Evolutionary conservation across 306 rosid species (phyloP), one percentile per base, ranked within the genome.

Genomic region (Begonia masoniana): DNA sequence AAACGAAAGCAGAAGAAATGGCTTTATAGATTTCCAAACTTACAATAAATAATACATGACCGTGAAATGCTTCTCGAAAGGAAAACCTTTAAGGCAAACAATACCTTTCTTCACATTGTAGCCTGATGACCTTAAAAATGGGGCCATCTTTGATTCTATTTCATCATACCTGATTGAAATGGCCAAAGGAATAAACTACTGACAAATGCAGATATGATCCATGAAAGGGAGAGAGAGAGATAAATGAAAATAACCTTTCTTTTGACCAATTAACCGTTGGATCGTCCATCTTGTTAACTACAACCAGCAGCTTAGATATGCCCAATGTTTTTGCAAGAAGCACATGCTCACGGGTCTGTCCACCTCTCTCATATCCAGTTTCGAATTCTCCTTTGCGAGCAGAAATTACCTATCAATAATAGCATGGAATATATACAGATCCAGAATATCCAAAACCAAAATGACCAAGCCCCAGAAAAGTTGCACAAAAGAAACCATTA

Each of bases 321-420:
- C 99, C 99, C 67, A 92, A 58, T 0, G 99, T 92, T 78, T 92
- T 92, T 15, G 99, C 96, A 65, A 92, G 93, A 62, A 83, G 94
- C 62, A 92, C 99, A 42, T 92, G 99, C 53, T 92, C 99, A 66
- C 99, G 96, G 51, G 99, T 92, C 72, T 92, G 99, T 24, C 99
- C 99, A 72, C 99, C 99, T 64, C 81, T 84, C 87, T 92, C 99
- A 61, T 81, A 92, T 55, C 99, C 99, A 51, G 99, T 92, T 72
- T 92, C 99, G 64, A 92, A 92, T 70, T 92, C 99, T 49, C 99
- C 99, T 73, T 87, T 92, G 50, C 99, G 73, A 21, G 99, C 99
- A 77, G 99, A 92, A 60, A 92, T 87, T 52, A 92, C 96, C 99
- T 92, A 52, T 13, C 35, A 53, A n/a, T 43, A 43, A 62, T 43